Base-by-base conservation (phyloP, 2,329 filamentous ascomycete species). In the Aspergillus sp. region DNA sequence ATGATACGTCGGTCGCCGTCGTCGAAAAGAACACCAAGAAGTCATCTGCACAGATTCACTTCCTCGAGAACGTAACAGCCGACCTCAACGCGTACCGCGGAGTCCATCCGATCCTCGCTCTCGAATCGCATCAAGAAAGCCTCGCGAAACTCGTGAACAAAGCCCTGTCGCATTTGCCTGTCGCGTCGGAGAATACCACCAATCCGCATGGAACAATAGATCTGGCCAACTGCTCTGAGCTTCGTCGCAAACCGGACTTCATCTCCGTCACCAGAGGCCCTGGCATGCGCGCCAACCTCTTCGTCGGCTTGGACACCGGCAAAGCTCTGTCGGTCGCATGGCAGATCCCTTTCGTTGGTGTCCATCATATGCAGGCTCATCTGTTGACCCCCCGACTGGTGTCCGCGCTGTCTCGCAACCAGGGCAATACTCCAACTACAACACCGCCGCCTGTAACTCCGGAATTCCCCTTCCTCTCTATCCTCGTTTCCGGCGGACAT, bases 301-400 rank as follows among this genome's bases (percentile, higher is more conserved):
- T 85, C 17, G 85, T 87, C 14, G 94, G 94, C 0, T 71, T 97
- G 10, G 86, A 91, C 66, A 87, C 86, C 19, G 94, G 91, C 16
- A 97, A 97, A 72, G 94, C 91, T 0, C 80, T 97, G 17, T 85
- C 92, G 0, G 78, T 89, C 17, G 91, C 90, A 34, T 96, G 89
- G 89, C 81, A 85, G 58, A 81, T 91, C 34, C 92, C 93, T 3
- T 76, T 97, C 29, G 71, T 97, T 1, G 94, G 86, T 0, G 89
- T 97, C 1, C 89, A 99, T 70, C 94, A 99, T 71, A 97, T 99
- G 94, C 92, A 97, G 70, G 94, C 92, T 10, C 94, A 99, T 71
- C 88, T 94, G 16, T 76, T 99, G 57, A 97, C 94, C 16, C 89
- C 93, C 14, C 81, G 91, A 9, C 81, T 99, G 40, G 86, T 87